These are phyloP conservation scores for Termitomyces sp. DNA, from an alignment of 768 basidiomycete genomes.

Conservation along the genomic window DNA sequence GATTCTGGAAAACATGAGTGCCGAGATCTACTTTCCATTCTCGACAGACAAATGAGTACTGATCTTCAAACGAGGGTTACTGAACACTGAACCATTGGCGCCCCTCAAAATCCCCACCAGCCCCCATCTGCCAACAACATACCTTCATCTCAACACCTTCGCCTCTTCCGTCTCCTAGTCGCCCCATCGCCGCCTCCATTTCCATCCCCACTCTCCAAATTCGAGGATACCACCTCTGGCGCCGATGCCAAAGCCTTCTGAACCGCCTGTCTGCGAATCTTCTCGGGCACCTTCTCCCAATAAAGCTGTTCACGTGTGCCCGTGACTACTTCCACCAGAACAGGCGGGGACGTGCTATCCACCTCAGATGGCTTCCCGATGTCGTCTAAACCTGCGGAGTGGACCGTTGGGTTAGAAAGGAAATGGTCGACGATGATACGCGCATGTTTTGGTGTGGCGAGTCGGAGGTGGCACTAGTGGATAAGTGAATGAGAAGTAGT, in stretches of 20 bases:
- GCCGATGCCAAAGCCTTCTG: constrained; percentile 14
- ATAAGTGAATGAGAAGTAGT: neutral
- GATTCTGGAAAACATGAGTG: neutral
- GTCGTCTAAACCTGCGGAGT: constrained; percentile 53
- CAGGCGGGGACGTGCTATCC: constrained; percentile 11
- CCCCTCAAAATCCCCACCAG: neutral
- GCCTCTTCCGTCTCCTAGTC: constrained; percentile 7
- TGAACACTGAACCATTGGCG: neutral
- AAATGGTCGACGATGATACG: constrained; percentile 41
- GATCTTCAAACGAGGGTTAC: neutral
- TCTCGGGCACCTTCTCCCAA: constrained; percentile 77
- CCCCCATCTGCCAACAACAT: too few species aligned
- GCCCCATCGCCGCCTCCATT: neutral
- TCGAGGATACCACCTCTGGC: neutral
- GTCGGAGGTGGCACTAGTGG: constrained; percentile 65
- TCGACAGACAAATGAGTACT: neutral
- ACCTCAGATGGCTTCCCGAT: constrained; percentile 23
- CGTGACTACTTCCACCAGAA: constrained; percentile 49
- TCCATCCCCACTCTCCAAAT: neutral
- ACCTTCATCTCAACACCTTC: constrained; percentile 1
- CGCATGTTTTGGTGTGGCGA: constrained; percentile 47
- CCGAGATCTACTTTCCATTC: too few species aligned
- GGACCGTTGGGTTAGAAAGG: constrained; percentile 24
- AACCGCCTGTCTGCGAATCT: constrained; percentile 51
- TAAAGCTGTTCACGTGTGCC: constrained; percentile 68